Percentiles rank a stretch among this genome's conserved stretches.
Evolutionary conservation across 2,329 filamentous ascomycete genomes (phyloP).

Genomic region (Dothistroma septosporum): DNA sequence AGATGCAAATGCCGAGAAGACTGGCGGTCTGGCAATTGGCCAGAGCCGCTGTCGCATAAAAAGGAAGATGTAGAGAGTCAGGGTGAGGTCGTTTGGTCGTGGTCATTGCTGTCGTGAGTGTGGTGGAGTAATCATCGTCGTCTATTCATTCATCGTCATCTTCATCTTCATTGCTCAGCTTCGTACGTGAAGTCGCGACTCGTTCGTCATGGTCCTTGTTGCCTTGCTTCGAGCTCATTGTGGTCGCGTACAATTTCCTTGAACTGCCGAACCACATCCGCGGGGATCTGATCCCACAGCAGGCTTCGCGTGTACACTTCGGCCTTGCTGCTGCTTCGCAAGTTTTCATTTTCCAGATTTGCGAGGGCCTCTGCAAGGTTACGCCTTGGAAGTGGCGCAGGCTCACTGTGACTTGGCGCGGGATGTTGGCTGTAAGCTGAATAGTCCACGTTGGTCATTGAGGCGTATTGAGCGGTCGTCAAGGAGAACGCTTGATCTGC

Average conservation of each 20-base stretch:
- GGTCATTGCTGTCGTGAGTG: not conserved
- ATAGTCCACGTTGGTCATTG: slow-evolving; percentile 67
- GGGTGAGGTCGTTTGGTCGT: slow-evolving; percentile 5
- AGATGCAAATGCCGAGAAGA: slow-evolving; percentile 13
- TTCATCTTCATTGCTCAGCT: slow-evolving; percentile 13
- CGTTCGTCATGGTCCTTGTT: slow-evolving; percentile 13
- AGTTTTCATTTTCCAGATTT: slow-evolving; percentile 64
- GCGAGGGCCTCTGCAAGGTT: slow-evolving; percentile 78
- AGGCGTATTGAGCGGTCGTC: slow-evolving; percentile 82
- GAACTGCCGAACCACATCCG: slow-evolving; percentile 88
- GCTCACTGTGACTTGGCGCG: slow-evolving; percentile 9
- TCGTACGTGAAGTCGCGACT: slow-evolving; percentile 19
- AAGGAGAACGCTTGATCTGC: slow-evolving; percentile 84
- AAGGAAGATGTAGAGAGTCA: slow-evolving; percentile 7
- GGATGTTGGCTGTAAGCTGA: slow-evolving; percentile 52
- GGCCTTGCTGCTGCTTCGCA: slow-evolving; percentile 49
- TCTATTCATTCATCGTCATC: slow-evolving; percentile 7
- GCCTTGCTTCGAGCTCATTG: slow-evolving; percentile 28
- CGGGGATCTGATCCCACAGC: slow-evolving; percentile 89
- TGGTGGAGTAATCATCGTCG: slow-evolving; percentile 7
- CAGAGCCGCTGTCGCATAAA: slow-evolving; percentile 18
- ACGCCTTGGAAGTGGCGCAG: slow-evolving; percentile 48
- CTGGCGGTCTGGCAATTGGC: slow-evolving; percentile 12
- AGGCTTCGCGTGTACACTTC: slow-evolving; percentile 91
- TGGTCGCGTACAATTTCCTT: slow-evolving; percentile 78